Evolutionary conservation across 495 filamentous ascomycete genomes (phyloP), one percentile per base, ranked within the genome.

Genomic region (Apodospora peruviana): DNA sequence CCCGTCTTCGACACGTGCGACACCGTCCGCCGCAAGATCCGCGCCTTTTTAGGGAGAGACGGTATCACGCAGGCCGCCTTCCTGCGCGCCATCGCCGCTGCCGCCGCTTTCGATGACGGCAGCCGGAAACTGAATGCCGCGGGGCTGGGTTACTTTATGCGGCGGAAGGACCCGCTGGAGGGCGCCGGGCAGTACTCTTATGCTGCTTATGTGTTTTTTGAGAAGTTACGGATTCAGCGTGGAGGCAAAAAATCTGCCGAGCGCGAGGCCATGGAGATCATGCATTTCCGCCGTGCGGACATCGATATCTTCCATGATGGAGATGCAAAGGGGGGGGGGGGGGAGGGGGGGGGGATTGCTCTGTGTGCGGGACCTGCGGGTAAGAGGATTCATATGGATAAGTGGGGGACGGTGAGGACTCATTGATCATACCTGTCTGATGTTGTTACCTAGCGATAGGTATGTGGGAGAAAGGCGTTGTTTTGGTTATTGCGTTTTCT

Each of bases 1-100:
- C 56, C 52, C 8, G 61, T 78, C 27, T 75, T 65, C 60, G 73
- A 79, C 50, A 76, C 74, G 21, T 80, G 74, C 53, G 70, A 80
- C 52, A 69, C 74, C 38, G 55, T 81, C 23, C 71, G 75, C 19
- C 62, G 61, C 53, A 79, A 80, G 60, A 75, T 80, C 42, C 54
- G 58, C 19, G 68, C 69, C 3, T 61, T 73, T 41, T 65, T 82
- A 1, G 52, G 48, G 1, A 58, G 70, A 19, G 52, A 59, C 27
- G 61, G 59, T 39, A 58, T 76, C 38, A 75, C 63, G 1, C 66
- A 75, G 58, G 66, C 67, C 32, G 53, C 52, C 18, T 75, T 81
- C 59, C 47, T 63, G 22, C 71, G 71, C 27, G 64, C 68, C 24
- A 56, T 77, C 43, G 52, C 57, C 12, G 19, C 4, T 2, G 65